Conservation (phyloP, 2,329 filamentous ascomycete species). For the Hymenoscyphus fraxineus region DNA sequence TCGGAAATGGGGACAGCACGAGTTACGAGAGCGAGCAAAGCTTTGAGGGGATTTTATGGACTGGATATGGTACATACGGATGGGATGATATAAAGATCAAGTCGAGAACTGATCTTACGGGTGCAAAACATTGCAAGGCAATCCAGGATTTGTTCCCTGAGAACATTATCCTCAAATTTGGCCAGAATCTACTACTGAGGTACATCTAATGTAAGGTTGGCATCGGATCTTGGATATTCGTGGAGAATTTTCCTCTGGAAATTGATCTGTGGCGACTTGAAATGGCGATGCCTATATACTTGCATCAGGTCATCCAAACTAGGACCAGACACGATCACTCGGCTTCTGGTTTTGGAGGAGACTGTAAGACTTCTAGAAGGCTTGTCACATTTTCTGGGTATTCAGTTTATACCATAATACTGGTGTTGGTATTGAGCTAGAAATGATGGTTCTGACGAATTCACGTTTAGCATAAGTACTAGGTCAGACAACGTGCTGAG, state of each 20-base stretch:
- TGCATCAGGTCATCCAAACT: not conserved
- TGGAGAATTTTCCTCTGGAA: not conserved
- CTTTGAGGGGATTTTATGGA: constrained; percentile 37
- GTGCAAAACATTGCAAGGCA: not conserved
- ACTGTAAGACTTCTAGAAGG: not conserved
- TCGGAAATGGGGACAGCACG: constrained; percentile 62
- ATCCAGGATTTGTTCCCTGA: not conserved
- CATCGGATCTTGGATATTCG: not conserved
- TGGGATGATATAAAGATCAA: not conserved
- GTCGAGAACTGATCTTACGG: not conserved
- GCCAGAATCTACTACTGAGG: not conserved
- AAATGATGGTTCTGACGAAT: no score
- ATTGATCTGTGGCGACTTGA: not conserved
- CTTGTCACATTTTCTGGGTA: not conserved
- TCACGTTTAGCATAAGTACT: no score
- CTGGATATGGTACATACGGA: not conserved
- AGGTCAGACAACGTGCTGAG: no score
- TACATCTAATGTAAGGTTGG: not conserved
- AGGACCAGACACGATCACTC: not conserved
- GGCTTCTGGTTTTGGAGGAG: not conserved
- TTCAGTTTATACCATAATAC: not conserved
- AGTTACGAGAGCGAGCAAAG: constrained; percentile 56
- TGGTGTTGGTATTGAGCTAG: no score
- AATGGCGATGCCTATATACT: not conserved
- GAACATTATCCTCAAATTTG: not conserved